Conservation (phyloP, 176 grass and related monocot genomes). For the Rhynchospora breviuscula region DNA sequence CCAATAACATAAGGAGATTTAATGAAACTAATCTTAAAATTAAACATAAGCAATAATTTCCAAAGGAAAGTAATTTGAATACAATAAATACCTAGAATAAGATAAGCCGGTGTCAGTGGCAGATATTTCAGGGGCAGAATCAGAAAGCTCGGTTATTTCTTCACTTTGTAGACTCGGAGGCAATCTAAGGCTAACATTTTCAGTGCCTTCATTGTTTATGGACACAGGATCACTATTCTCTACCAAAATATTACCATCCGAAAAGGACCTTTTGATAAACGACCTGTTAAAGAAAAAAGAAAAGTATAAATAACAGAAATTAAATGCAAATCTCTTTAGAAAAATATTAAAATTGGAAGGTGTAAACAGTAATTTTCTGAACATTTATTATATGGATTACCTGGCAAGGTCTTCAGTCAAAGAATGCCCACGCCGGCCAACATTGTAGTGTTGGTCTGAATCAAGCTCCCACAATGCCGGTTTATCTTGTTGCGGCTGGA, state of each 20-base stretch:
- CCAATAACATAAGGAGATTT: neutral
- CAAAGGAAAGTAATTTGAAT: neutral
- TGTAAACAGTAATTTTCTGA: neutral
- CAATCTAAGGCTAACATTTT: slow-evolving; percentile 34
- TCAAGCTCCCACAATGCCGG: slow-evolving; percentile 86
- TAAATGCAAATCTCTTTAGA: neutral
- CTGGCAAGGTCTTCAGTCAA: slow-evolving; percentile 51
- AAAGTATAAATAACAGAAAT: neutral
- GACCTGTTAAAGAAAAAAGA: slow-evolving; percentile 47
- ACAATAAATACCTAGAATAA: slow-evolving; percentile 50
- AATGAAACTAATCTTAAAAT: neutral
- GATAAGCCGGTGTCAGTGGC: slow-evolving; percentile 41
- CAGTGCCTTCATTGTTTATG: slow-evolving; percentile 33
- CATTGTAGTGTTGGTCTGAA: slow-evolving; percentile 91
- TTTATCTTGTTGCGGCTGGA: slow-evolving; percentile 88
- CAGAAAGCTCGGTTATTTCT: slow-evolving; percentile 49
- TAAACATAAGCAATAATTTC: slow-evolving; percentile 3
- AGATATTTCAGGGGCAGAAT: slow-evolving; percentile 86
- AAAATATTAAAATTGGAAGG: neutral
- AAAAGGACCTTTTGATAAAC: slow-evolving; percentile 85
- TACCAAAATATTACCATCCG: slow-evolving; percentile 77
- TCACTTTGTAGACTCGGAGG: slow-evolving; percentile 43
- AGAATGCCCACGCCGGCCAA: slow-evolving; percentile 60
- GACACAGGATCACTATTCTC: slow-evolving; percentile 47
- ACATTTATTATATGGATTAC: slow-evolving; percentile 13